Base-by-base conservation (phyloP, 768 basidiomycete species). In the Lentinus tigrinus region DNA sequence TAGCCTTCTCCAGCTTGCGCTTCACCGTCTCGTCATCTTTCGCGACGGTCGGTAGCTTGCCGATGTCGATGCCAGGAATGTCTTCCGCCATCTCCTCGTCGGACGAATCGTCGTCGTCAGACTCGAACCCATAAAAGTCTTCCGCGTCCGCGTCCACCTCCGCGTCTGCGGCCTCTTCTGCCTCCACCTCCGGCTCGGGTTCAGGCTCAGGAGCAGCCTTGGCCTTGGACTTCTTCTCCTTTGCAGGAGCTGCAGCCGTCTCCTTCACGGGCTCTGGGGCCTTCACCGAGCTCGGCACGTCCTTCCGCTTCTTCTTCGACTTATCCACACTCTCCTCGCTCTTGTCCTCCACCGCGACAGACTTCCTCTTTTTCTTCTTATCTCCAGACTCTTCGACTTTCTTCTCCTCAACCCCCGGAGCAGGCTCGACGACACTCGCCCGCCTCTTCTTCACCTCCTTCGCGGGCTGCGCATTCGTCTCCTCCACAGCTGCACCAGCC, bases 1-100 rank as follows among this genome's bases (percentile, higher is more conserved):
- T 78, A 16, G 83, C 83, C 65, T 77, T 78, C 60, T 78, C 81
- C 26, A 84, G 70, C 62, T 74, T 79, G 46, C 73, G 72, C 63
- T 89, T 85, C 13, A 98, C 89, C 1, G 78, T 82, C 42, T 80
- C 86, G 68, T 96, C 94, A 69, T 95, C 93, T 67, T 94, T 95
- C 24, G 91, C 89, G 24, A 94, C 77, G 0, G 91, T 94, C 1
- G 95, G 95, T 38, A 98, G 78, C 64, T 84, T 87, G 24, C 69
- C 75, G 26, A 94, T 74, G 61, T 95, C 88, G 42, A 95, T 71
- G 11, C 77, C 77, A 11, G 77, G 72, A 16, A 75, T 72, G 52
- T 84, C 81, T 2, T 81, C 81, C 63, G 78, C 80, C 52, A 77
- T 78, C 59, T 91, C 90, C 24, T 93, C 93, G 54, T 92, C 92